Base-by-base conservation (phyloP, 768 basidiomycete genomes). In the Psilocybe tampanensis region DNA sequence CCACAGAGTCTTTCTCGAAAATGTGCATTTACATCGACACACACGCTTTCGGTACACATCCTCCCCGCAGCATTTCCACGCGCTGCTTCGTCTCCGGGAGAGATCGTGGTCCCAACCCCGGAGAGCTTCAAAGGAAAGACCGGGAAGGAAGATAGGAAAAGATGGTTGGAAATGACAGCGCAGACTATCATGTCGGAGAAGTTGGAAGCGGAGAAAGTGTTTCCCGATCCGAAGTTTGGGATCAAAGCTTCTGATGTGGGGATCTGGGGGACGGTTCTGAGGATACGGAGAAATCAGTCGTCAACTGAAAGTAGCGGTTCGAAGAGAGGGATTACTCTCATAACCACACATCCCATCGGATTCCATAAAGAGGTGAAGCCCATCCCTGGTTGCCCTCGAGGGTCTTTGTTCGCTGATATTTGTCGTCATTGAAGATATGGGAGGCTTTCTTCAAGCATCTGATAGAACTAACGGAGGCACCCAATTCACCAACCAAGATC, bases 321-420 rank as follows among this genome's bases (percentile, higher is more conserved):
- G 29, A 54, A 57, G 32, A 60, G 53, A 45, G 65, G 65, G 15
- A 60, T 70, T 18, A 70, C 68, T 12, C 51, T 70, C 11, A 52
- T 68, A 34, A 58, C 63, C 8, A 63, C 66, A 8, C 66, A 70
- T 52, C 60, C 65, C 3, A 64, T 66, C 33, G 68, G 68, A 2
- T 65, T 70, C 53, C 66, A 68, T 52, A 70, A 70, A 59, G 66
- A 70, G 63, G 68, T 65, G 15, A 13, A 55, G 23, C 8, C 47
- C 29, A 29, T 29, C 29, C 29, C 7, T 22, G 22, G 32, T 43
- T 22, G 3, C 12, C 44, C 26, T 13, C 12, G 2, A 19, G n/a
- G n/a, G n/a, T 52, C 15, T 21, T 13, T 29, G 1, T 21, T 47
- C n/a, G 13, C 1, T 21, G 18, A 36, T 11, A 15, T 13, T 52